phyloP scores from a whole-genome alignment of 352 stramenopile genomes.

The Globisporangium megalacanthum region DNA sequence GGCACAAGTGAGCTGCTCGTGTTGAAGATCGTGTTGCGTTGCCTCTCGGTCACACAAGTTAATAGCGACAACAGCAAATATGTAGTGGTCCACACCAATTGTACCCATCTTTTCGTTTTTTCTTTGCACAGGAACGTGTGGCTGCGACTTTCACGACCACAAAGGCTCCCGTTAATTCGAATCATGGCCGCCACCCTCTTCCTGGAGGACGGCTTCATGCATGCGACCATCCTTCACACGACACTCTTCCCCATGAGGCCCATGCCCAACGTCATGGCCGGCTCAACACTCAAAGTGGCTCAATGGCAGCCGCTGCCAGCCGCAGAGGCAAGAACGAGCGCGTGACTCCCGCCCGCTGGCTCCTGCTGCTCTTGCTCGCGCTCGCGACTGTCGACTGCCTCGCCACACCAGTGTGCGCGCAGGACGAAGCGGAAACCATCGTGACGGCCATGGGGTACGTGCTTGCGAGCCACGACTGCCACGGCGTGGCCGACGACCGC shows the following conservation, averaged over 20 bases:
- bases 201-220: too few species aligned
- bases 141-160: neutral
- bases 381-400: neutral
- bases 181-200: neutral
- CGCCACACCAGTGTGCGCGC: neutral
- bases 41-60: neutral
- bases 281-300: too few species aligned
- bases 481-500: conserved; percentile 7
- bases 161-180: neutral
- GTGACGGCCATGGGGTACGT: conserved; percentile 6
- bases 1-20: neutral
- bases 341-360: neutral
- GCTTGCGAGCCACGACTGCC: conserved; percentile 5
- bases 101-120: neutral
- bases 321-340: neutral
- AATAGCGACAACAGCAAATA: neutral
- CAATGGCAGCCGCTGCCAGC: neutral
- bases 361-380: neutral
- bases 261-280: too few species aligned
- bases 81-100: neutral
- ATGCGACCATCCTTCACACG: too few species aligned
- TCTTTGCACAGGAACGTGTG: neutral
- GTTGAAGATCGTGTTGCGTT: neutral
- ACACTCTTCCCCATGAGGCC: too few species aligned
- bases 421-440: conserved; percentile 5